A percentile compares a stretch with the other conserved stretches of the same genome.
phyloP scores from a whole-genome alignment of 257 asterid genomes.

The Scutellaria galericulata region DNA sequence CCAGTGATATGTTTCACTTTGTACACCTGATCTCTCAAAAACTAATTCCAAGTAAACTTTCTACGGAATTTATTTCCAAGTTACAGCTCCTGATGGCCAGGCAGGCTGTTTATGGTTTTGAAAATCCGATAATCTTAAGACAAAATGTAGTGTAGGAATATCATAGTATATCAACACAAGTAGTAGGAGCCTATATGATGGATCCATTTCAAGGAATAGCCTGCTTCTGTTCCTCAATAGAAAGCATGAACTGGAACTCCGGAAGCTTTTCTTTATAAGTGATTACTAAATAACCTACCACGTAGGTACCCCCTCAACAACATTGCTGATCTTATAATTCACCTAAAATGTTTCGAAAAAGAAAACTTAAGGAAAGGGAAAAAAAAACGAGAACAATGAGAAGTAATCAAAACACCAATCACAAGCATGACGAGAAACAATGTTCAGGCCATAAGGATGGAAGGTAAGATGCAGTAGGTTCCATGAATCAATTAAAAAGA shows the following conservation, averaged over 20 bases:
- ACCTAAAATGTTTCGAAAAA: not conserved
- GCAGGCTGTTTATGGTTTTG: not conserved
- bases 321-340: not conserved
- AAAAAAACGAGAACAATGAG: not conserved
- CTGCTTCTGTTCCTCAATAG: not conserved
- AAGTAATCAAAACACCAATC: not conserved
- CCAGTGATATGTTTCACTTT: not conserved
- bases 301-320: not conserved
- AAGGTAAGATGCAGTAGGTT: not conserved
- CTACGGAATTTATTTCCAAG: not conserved
- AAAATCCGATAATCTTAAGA: not conserved
- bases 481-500: not conserved
- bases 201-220: not conserved
- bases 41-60: not conserved
- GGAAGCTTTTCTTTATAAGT: not conserved
- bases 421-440: not conserved
- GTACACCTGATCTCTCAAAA: not conserved
- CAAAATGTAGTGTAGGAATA: not conserved
- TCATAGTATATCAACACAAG: not conserved
- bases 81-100: not conserved
- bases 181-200: not conserved
- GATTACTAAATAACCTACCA: not conserved
- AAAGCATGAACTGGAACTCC: too few species aligned
- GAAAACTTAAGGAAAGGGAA: too few species aligned
- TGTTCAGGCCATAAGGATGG: slow-evolving; percentile 7